A percentile compares a stretch with the other conserved stretches of the same genome.
These are phyloP conservation scores for Fusarium ramigenum DNA, from an alignment of 2,329 filamentous ascomycete genomes.

Conservation along the genomic window DNA sequence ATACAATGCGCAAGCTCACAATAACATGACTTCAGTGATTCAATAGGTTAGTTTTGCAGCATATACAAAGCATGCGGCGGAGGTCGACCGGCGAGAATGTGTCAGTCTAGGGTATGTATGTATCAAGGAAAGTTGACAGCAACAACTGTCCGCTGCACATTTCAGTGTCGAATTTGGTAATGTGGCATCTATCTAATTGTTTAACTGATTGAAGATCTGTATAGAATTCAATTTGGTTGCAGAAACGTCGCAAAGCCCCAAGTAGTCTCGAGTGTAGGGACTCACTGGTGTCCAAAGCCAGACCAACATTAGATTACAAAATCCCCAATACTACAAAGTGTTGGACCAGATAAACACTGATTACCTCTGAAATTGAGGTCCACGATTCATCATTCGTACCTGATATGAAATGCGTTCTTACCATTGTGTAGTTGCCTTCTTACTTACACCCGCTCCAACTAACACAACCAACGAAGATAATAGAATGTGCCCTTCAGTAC, in stretches of 20 bases:
- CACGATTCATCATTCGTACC: rapidly evolving
- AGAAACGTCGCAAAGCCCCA: too few relatives aligned
- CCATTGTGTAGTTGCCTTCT: not conserved
- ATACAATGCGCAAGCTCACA: too few relatives aligned
- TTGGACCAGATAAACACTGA: rapidly evolving
- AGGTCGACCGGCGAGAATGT: not conserved
- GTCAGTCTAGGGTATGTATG: not conserved
- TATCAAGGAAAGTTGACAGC: not conserved
- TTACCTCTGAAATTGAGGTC: rapidly evolving
- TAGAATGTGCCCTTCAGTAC: not conserved
- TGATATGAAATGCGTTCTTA: not conserved
- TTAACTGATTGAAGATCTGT: not conserved
- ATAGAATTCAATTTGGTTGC: not conserved
- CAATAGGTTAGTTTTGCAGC: too few relatives aligned
- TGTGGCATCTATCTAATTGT: not conserved
- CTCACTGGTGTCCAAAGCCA: too few relatives aligned
- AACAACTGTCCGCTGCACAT: not conserved
- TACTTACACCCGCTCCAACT: not conserved
- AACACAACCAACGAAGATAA: not conserved
- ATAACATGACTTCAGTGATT: rapidly evolving
- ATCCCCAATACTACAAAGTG: too few relatives aligned
- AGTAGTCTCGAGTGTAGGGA: not conserved
- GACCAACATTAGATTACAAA: not conserved
- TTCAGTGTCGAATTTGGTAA: not conserved
- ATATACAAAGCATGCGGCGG: not conserved